These are phyloP conservation scores for Paulownia fortunei DNA, from an alignment of 257 asterid species.

Conservation along the genomic window DNA sequence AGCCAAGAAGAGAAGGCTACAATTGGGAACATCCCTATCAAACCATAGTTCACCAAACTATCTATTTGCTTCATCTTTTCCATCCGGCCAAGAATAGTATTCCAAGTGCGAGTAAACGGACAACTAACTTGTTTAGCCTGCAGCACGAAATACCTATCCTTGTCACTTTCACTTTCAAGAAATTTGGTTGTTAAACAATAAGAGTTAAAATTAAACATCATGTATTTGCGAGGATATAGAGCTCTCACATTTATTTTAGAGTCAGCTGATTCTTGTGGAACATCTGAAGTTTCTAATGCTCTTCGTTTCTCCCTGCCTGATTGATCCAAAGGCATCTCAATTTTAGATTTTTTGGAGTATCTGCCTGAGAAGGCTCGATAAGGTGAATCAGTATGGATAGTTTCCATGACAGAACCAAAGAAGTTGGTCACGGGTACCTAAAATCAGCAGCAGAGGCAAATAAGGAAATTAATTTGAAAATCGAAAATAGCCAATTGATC, in stretches of 20 bases:
- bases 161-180: conserved; percentile 21
- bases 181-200: background rate
- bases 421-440: conserved; percentile 96
- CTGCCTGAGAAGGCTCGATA: conserved; percentile 59
- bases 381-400: conserved; percentile 82
- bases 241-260: conserved; percentile 50
- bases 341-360: conserved; percentile 37
- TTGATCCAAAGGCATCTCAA: conserved; percentile 41
- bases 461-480: background rate
- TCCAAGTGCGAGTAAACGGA: conserved; percentile 74
- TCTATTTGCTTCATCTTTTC: conserved; percentile 55
- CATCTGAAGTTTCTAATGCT: conserved; percentile 48
- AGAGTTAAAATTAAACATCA: background rate
- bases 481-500: conserved; percentile 1
- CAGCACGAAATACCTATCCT: conserved; percentile 22
- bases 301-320: conserved; percentile 38
- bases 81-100: conserved; percentile 49
- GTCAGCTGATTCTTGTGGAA: conserved; percentile 40
- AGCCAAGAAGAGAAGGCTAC: conserved; percentile 75
- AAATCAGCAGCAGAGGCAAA: conserved; percentile 29
- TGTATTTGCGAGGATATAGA: background rate
- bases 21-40: conserved; percentile 63
- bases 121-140: conserved; percentile 62
- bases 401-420: conserved; percentile 97
- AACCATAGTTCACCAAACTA: conserved; percentile 69